These are phyloP conservation scores for Lodderomyces metapsilosis DNA, from an alignment of 1,139 yeast species.

Conservation along the genomic window DNA sequence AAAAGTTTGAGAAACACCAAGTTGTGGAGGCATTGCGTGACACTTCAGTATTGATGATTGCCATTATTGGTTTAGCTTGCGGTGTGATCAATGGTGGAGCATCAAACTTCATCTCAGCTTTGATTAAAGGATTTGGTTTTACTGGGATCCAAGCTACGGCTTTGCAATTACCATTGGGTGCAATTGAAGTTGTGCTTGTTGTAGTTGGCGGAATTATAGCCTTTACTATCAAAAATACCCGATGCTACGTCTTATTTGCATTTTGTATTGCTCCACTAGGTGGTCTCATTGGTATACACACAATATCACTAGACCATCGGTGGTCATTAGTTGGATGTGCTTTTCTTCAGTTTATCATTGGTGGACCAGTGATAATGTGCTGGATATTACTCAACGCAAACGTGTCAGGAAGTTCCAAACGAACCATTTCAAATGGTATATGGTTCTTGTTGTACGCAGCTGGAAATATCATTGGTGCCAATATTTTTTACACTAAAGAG, in stretches of 20 bases:
- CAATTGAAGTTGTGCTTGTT: slow-evolving; percentile 32
- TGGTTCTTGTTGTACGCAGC: slow-evolving; percentile 30
- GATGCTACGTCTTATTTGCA: slow-evolving; percentile 19
- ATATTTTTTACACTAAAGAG: slow-evolving; percentile 26
- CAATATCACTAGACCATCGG: slow-evolving; percentile 19
- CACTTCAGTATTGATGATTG: slow-evolving; percentile 27
- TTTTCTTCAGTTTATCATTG: slow-evolving; percentile 34
- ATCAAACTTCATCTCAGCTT: slow-evolving; percentile 26
- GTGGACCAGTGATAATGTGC: slow-evolving; percentile 30
- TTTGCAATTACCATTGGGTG: slow-evolving; percentile 32
- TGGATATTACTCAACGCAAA: slow-evolving; percentile 30
- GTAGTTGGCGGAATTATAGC: slow-evolving; percentile 24
- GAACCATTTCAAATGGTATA: slow-evolving; percentile 23
- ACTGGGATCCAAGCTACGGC: slow-evolving; percentile 24
- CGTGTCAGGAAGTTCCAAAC: slow-evolving; percentile 27
- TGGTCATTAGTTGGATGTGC: slow-evolving; percentile 32
- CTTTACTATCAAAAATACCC: slow-evolving; percentile 18
- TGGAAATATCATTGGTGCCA: slow-evolving; percentile 31
- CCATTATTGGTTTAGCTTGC: slow-evolving; percentile 22
- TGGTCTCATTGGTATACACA: slow-evolving; percentile 25
- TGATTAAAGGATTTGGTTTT: slow-evolving; percentile 28
- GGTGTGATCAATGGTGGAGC: slow-evolving; percentile 31
- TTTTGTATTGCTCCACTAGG: slow-evolving; percentile 23
- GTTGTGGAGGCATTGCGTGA: slow-evolving; percentile 26
- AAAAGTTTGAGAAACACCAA: slow-evolving; percentile 20